Base-by-base conservation (phyloP, 108 stramenopile species). In the Aurantiochytrium sp. region DNA sequence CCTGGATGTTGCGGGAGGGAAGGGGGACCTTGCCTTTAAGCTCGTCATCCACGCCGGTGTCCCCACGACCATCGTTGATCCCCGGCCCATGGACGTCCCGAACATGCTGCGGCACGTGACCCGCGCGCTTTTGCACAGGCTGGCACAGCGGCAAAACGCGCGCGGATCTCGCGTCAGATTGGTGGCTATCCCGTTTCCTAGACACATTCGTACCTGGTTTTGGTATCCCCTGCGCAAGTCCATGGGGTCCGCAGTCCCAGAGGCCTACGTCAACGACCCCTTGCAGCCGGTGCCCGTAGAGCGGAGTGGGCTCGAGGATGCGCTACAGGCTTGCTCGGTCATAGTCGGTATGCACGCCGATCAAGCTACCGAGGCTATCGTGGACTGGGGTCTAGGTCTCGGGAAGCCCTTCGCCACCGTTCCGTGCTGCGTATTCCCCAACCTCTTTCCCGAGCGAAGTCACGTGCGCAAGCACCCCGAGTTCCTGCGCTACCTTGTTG, bases 311-410 rank as follows among this genome's bases (percentile, higher is more conserved):
- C 45, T 81, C 27, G 73, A 41, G 2, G 73, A 15, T 41, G 73
- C 73, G 10, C 45, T 81, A 12, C 39, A 81, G 45, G 8, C 39
- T 19, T 81, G 73, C 45, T 81, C 73, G 12, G 73, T 24, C 41
- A 90, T 96, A 45, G 92, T 94, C n/a, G 96, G 96, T 10, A 95
- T 96, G 88, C 96, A 96, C 89, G 95, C 96, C 19, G 96, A 96
- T 89, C 94, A 95, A 85, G 95, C 96, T 31, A 96, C 96, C 10
- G 96, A 96, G 48, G 87, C 89, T 22, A 86, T 88, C 19, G 91
- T 96, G 15, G 95, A 96, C 59, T 68, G 94, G 65, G 95, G 95
- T 10, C 48, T 94, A 5, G 42, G 90, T 5, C 65, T 94, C 17
- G 65, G 69, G 17, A 88, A 95, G 54, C 95, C 95, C 15, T 94